Evolutionary conservation across 768 basidiomycete genomes (phyloP), one percentile per base, ranked within the genome.

Genomic region (Tylopilus sp.): DNA sequence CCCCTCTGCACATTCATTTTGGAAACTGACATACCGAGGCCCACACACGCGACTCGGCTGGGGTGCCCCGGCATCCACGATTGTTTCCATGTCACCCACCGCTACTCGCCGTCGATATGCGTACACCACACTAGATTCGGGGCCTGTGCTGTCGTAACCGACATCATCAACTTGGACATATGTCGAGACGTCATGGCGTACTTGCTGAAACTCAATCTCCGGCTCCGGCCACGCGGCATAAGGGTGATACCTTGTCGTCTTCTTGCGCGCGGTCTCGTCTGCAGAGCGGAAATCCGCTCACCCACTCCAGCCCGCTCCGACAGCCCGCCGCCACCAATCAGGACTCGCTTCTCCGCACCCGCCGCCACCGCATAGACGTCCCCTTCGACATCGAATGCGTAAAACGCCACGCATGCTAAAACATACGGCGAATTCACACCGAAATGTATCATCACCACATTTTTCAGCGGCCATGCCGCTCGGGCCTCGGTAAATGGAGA

Each of bases 341-440:
- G 31, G 43, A 8, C 1, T 38, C 6, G 46, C 63, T 64, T 61
- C 63, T 57, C 51, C 59, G 48, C 48, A 43, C 54, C 63, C 63
- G 63, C 33, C 42, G 63, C 63, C 63, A 65, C 65, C 63, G 63
- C 65, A 61, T 0, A 34, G 52, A 48, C 45, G 37, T 40, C 6
- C 10, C 13, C 29, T 44, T 41, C 30, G 50, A 33, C 53, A 17
- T 25, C 43, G 28, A 61, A 52, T 3, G 24, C 19, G 21, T 26
- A 28, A 38, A 36, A 22, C 36, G 56, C 50, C 59, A 53, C 53
- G 13, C 45, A 14, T 16, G 12, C 21, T n/a, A 44, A 54, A 51
- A 62, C 53, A 55, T 53, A 37, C 53, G 50, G 51, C 50, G 25
- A 34, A 4, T 30, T 30, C 12, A 48, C 45, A 44, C 59, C 52